Base-by-base conservation (phyloP, 352 stramenopile species). In the Globisporangium iwayamae region DNA sequence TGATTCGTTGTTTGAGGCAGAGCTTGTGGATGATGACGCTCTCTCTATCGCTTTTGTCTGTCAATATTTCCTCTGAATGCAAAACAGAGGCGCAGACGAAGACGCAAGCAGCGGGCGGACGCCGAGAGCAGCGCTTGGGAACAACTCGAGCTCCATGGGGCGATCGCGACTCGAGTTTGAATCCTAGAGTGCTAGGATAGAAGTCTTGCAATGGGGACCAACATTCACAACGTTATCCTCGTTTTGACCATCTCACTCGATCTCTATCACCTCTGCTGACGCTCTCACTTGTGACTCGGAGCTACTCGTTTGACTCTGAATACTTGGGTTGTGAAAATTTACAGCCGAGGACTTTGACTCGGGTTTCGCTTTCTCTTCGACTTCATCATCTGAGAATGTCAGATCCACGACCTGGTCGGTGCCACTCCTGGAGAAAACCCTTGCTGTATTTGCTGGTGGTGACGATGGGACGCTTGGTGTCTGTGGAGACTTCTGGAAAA, bases 311-410 rank as follows among this genome's bases (percentile, higher is more conserved):
- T 36, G 51, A 16, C 9, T 28, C 7, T 10, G 5, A 28, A 9
- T n/a, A 28, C 39, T 18, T 46, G 39, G 7, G 3, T 16, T 20
- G 6, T n/a, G 18, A 22, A 1, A 32, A 18, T 45, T 18, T n/a
- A 20, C n/a, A 25, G 52, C 32, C 22, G 16, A 22, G 18, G 41
- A n/a, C 39, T 36, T 28, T 20, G 28, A 10, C 14, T 52, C 25
- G 9, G 55, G 25, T 14, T 36, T 38, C 28, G 18, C 16, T 20
- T 51, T 22, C 1, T 39, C 41, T 20, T 22, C 22, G 9, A 36
- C 11, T 2, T 43, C 59, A 22, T 74, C 68, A 18, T 73, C 68
- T 36, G 65, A 87, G 70, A 51, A 76, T n/a, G 43, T 85, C 39
- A 67, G 55, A 32, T 56, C 72, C 14, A 75, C 62, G 4, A 74